phyloP scores from a whole-genome alignment of 1,139 yeast species.

The Yamadazyma triangularis region DNA sequence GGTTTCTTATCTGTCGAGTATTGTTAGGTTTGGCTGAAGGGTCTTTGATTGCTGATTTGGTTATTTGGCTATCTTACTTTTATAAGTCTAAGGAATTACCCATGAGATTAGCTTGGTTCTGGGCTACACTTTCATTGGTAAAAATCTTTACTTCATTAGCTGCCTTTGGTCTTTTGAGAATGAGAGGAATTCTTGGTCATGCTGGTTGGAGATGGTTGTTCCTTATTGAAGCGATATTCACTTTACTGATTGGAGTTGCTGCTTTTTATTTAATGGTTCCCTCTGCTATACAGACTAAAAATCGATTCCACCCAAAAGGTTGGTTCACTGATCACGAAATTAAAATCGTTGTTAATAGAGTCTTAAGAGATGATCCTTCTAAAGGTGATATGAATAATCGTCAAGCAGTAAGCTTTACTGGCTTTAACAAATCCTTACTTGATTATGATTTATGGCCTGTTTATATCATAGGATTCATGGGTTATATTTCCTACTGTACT shows the following conservation, averaged over 20 bases:
- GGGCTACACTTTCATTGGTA: conserved; percentile 24
- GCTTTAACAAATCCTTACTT: conserved; percentile 33
- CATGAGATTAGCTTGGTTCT: conserved; percentile 22
- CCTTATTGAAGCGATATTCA: conserved; percentile 57
- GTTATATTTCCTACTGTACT: conserved; percentile 41
- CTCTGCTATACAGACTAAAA: conserved; percentile 52
- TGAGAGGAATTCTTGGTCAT: conserved; percentile 22
- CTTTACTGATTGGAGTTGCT: conserved; percentile 50
- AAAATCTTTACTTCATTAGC: conserved; percentile 20
- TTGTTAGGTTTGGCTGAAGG: conserved; percentile 28
- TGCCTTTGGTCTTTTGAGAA: conserved; percentile 28
- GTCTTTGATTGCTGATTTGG: conserved; percentile 26
- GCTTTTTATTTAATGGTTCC: conserved; percentile 59
- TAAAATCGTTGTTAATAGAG: conserved; percentile 57
- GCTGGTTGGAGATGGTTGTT: conserved; percentile 67
- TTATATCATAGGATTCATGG: conserved; percentile 46
- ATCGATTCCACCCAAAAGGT: conserved; percentile 48
- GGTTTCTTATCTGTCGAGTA: conserved; percentile 23
- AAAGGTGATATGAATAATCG: conserved; percentile 69
- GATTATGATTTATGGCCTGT: conserved; percentile 63
- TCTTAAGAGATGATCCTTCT: conserved; percentile 63
- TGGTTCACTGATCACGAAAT: conserved; percentile 64
- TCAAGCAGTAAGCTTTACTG: conserved; percentile 43
- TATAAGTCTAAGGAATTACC: conserved; percentile 24
- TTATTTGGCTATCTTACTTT: conserved; percentile 29